Conservation (phyloP, 305 asterid species). For the Fraxinus sp. region DNA sequence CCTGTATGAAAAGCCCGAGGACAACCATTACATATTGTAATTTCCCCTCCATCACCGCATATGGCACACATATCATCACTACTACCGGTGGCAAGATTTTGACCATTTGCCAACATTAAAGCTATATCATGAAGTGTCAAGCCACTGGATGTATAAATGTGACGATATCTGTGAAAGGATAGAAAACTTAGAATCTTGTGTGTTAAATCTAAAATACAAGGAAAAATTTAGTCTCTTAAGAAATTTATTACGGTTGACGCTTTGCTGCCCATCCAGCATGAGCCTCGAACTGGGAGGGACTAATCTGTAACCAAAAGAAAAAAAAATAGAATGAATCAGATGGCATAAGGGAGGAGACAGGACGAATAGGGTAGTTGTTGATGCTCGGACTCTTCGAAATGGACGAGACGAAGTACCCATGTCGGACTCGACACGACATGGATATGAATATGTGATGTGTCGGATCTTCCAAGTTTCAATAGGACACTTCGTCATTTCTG, state of each 20-base stretch:
- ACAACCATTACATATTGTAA: conserved; percentile 74
- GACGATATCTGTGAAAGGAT: conserved; percentile 68
- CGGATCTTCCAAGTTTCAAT: no score
- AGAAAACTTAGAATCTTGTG: conserved; percentile 11
- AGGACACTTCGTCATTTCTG: no score
- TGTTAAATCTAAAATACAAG: background rate
- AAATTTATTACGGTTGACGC: conserved; percentile 93
- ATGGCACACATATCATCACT: conserved; percentile 96
- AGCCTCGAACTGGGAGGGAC: conserved; percentile 97
- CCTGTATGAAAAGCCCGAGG: conserved; percentile 97
- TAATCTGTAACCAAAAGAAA: conserved; percentile 50
- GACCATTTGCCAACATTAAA: conserved; percentile 85
- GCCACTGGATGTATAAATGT: conserved; percentile 85
- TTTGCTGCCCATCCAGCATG: conserved; percentile 99
- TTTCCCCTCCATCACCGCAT: conserved; percentile 86
- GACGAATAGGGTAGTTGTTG: background rate
- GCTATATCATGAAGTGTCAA: conserved; percentile 95
- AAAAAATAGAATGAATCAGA: conserved; percentile 1
- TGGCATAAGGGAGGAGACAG: conserved; percentile 1
- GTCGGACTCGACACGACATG: no score
- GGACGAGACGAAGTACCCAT: no score
- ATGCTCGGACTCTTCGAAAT: no score
- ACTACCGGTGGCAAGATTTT: conserved; percentile 59
- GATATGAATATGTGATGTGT: no score
- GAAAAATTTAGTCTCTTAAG: conserved; percentile 10